Evolutionary conservation across 208 protist species (phyloP).

Genomic region (Blechomonas ayalai): DNA sequence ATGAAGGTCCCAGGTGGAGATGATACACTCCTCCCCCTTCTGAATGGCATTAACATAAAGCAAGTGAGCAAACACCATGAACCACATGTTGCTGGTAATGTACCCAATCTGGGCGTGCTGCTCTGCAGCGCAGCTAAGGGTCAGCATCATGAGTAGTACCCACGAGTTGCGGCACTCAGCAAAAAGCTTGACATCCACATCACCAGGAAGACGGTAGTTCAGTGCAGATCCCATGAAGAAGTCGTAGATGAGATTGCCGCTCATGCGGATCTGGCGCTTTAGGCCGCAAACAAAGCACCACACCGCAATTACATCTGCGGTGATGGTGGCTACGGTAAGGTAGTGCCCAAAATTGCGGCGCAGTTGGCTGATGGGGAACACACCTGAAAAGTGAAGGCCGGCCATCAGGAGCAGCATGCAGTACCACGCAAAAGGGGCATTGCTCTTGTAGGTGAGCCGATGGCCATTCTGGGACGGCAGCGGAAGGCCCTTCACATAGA

Average conservation of each 20-base stretch:
- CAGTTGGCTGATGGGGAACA: conserved; percentile 60
- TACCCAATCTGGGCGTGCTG: conserved; percentile 78
- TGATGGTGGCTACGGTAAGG: conserved; percentile 70
- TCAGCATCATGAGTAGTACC: conserved; percentile 92
- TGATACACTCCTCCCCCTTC: conserved; percentile 94
- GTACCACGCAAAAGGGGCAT: conserved; percentile 83
- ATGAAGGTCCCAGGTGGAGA: conserved; percentile 94
- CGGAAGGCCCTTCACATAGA: conserved; percentile 78
- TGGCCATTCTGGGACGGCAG: conserved; percentile 76
- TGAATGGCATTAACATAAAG: conserved; percentile 92
- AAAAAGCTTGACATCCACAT: conserved; percentile 93
- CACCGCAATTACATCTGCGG: conserved; percentile 71
- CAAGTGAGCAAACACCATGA: conserved; percentile 91
- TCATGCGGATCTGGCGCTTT: conserved; percentile 70
- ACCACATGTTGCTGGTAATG: conserved; percentile 81
- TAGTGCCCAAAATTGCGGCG: conserved; percentile 68
- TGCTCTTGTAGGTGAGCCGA: conserved; percentile 86
- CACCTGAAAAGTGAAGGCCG: conserved; percentile 51
- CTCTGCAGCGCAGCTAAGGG: conserved; percentile 78
- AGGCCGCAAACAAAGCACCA: conserved; percentile 59
- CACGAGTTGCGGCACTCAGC: conserved; percentile 91
- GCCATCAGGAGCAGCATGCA: conserved; percentile 52
- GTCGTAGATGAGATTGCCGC: conserved; percentile 90
- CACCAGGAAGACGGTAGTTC: conserved; percentile 84
- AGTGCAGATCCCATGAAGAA: conserved; percentile 93